Base-by-base conservation (phyloP, 1,139 yeast species). In the Pichia cactophila region DNA sequence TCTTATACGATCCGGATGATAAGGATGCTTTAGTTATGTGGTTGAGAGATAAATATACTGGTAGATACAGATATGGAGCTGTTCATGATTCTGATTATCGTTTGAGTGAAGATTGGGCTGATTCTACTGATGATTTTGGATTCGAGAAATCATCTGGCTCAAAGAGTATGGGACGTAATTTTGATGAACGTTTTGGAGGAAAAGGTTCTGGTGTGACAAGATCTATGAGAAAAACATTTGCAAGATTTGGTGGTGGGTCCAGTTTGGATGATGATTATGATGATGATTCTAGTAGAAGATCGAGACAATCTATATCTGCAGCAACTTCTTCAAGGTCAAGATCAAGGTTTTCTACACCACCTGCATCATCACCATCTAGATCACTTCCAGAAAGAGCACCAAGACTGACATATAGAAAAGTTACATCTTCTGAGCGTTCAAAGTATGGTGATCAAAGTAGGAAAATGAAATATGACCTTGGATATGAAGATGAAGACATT, bases 1-100 rank as follows among this genome's bases (percentile, higher is more conserved):
- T 83, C 59, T 92, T 92, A 2, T 81, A 65, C 54, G 89, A 83
- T 61, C 84, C 78, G 33, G 85, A 80, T 55, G 83, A 78, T 58
- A 78, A 77, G 77, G 74, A 83, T 55, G 72, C 61, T 2, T 71
- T 81, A 50, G 83, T 64, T 54, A 69, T 71, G 50, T 81, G 71
- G 62, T 60, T 84, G 45, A 73, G 80, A 55, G 76, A 73, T 46
- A 81, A 78, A 61, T 78, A 80, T 61, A 61, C 77, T 33, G 80
- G 77, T 45, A 58, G 69, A 51, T 78, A 68, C 62, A 60, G 75
- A 55, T 72, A 72, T 49, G 77, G 61, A 35, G 56, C 58, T 10
- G 58, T 63, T 42, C 46, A 52, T 10, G 58, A 54, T 20, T 54
- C 50, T 1, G 68, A 64, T 37, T 65, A 65, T 52, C 55, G 58